Evolutionary conservation across 768 basidiomycete genomes (phyloP), one percentile per base, ranked within the genome.

Genomic region (Rhizopogon roseolus): DNA sequence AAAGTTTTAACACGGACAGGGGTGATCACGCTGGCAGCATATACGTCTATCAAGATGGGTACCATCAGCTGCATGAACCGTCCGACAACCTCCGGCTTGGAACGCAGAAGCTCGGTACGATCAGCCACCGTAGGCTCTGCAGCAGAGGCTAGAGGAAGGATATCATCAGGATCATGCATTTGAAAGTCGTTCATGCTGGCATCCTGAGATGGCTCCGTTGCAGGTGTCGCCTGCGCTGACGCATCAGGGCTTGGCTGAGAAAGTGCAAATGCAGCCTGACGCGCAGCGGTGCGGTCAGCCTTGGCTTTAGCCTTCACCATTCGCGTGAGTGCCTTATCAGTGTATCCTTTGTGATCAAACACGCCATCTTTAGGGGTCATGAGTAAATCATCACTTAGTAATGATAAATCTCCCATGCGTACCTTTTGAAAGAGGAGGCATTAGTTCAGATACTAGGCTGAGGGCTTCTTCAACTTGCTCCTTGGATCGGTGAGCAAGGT

Each of bases 1-100:
- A 98, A 74, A 0, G 93, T 92, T 73, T 96, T 95, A 41, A 89
- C 82, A 55, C 97, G 81, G 10, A 98, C 85, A 2, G 90, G 84
- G 0, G 86, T 82, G 46, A 87, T 85, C 27, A 98, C 95, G 66
- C 93, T 97, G 29, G 97, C 96, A n/a, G 95, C 90, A 70, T 98
- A 98, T n/a, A 99, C 95, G 62, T 98, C 97, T 54, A 98, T 86
- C 52, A 99, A 80, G 52, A 97, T 93, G 1, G 97, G 97, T 0
- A 98, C 86, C 62, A 93, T 84, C 34, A 96, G 75, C 44, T 84
- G 82, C 81, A 95, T 90, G 70, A 94, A 98, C 14, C 85, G 81
- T 17, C 81, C 84, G 46, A 95, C 87, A 27, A 92, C 82, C n/a
- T 73, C 77, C 22, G 87, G 80, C 56, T 88, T 85, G 4, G 81